These are phyloP conservation scores for Blastomyces emzantsi DNA, from an alignment of 2,329 filamentous ascomycete genomes.

Conservation along the genomic window DNA sequence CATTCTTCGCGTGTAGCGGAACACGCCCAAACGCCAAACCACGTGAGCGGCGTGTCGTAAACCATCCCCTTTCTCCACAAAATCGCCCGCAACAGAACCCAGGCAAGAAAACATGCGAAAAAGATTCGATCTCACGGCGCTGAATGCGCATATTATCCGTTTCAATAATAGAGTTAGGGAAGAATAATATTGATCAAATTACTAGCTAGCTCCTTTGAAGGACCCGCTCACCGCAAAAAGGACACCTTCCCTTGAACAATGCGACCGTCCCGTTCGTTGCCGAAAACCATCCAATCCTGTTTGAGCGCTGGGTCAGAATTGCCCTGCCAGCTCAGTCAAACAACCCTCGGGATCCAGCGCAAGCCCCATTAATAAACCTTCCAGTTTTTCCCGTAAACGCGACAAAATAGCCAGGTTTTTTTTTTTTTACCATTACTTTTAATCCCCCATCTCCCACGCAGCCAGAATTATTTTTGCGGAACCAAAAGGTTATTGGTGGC, in stretches of 20 bases:
- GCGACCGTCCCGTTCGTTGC: slow-evolving; percentile 7
- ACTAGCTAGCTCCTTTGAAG: not conserved
- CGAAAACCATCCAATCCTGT: slow-evolving; percentile 9
- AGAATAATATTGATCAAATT: not conserved
- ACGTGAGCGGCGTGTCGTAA: slow-evolving; percentile 22
- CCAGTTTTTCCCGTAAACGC: not conserved
- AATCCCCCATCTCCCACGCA: not conserved
- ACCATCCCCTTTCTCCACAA: not conserved
- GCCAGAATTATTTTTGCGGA: not conserved
- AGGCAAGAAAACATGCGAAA: not conserved
- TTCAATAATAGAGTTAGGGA: not conserved
- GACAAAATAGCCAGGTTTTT: not conserved
- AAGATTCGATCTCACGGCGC: not conserved
- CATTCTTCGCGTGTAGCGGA: slow-evolving; percentile 12
- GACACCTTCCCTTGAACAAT: not conserved
- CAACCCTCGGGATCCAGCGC: not conserved
- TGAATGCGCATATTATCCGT: not conserved
- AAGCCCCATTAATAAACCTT: not conserved
- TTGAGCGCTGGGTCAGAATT: not conserved
- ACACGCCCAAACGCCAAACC: slow-evolving; percentile 26
- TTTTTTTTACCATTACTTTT: not conserved
- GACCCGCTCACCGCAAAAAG: not conserved
- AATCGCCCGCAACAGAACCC: not conserved
- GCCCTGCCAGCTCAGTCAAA: not conserved
- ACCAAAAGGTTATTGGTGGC: not conserved